Evolutionary conservation across 1,284 basidiomycete species (phyloP), one percentile per base, ranked within the genome.

Genomic region (Meira nashicola): DNA sequence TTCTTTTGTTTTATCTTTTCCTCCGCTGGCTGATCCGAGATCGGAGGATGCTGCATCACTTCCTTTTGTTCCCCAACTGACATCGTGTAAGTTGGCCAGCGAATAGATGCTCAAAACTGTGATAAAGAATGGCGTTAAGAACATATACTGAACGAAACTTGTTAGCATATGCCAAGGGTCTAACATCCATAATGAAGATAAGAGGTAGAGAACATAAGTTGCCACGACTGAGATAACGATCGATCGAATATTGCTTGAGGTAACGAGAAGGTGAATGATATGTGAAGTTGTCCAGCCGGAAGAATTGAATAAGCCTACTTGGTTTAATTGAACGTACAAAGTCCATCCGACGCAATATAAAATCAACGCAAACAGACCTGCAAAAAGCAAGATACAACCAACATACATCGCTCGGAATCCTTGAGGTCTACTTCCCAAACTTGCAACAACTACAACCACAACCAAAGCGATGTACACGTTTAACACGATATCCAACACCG

Each of bases 101-200:
- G 88, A 87, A 74, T 89, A 90, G 86, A 89, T 89, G 87, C 89
- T 84, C 85, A 62, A 57, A 46, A 47, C 25, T 81, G 92, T 92
- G 77, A 92, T 89, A 78, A 92, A 80, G 23, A 74, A 76, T 2
- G 80, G 80, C 84, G 86, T 81, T 71, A 81, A 61, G 57, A 66
- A 47, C 5, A 68, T 54, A 58, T 73, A 73, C 40, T 73, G 89
- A 51, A 86, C 65, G 83, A 94, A 92, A 57, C 87, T 90, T 19
- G 90, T 92, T 81, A 93, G 84, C 89, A 93, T 90, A 82, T 93
- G 91, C 89, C 89, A 93, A 0, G 90, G 90, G 73, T 93, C 91
- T 48, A 89, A 81, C 80, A 92, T 88, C 80, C 93, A 85, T 77
- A 92, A 82, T 2, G 89, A 92, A 57, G 86, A 84, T 77, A 93